phyloP scores from a whole-genome alignment of 108 stramenopile species.

The Mediolabrus comicus region DNA sequence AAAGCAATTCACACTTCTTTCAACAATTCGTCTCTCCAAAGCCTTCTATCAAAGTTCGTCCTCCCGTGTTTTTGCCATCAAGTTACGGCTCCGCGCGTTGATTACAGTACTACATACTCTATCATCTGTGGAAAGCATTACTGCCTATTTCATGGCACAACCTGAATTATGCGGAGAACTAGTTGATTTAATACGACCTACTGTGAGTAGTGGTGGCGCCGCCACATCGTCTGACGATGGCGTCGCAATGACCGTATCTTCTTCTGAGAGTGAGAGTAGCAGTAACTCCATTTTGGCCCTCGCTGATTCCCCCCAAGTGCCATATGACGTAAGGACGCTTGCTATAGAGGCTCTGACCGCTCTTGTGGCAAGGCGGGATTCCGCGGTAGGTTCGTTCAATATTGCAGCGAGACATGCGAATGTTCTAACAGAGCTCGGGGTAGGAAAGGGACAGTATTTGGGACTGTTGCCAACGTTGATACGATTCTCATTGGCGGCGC shows the following conservation, averaged over 20 bases:
- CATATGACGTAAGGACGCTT: slow-evolving; percentile 69
- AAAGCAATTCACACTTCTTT: slow-evolving; percentile 72
- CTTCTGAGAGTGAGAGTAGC: neutral
- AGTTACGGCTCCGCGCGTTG: slow-evolving; percentile 74
- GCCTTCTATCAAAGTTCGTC: slow-evolving; percentile 61
- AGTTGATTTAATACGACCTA: slow-evolving; percentile 83
- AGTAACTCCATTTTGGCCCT: slow-evolving; percentile 49
- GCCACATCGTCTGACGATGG: slow-evolving; percentile 38
- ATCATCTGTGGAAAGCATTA: slow-evolving; percentile 75
- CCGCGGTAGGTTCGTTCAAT: slow-evolving; percentile 46
- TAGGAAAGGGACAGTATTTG: slow-evolving; percentile 89
- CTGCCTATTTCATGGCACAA: slow-evolving; percentile 87
- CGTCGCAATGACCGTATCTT: slow-evolving; percentile 1
- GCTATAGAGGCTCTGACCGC: slow-evolving; percentile 87
- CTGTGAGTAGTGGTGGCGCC: slow-evolving; percentile 46
- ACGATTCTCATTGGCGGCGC: slow-evolving; percentile 79
- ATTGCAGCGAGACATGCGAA: slow-evolving; percentile 80
- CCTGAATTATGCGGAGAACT: slow-evolving; percentile 89
- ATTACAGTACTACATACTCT: slow-evolving; percentile 71
- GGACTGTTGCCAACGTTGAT: slow-evolving; percentile 91
- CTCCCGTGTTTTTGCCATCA: slow-evolving; percentile 63
- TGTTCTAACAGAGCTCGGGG: slow-evolving; percentile 88
- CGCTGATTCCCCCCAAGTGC: slow-evolving; percentile 60
- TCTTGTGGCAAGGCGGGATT: slow-evolving; percentile 80
- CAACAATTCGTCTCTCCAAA: slow-evolving; percentile 70